Evolutionary conservation across 768 basidiomycete species (phyloP).

Genomic region (Myochromella boudieri): DNA sequence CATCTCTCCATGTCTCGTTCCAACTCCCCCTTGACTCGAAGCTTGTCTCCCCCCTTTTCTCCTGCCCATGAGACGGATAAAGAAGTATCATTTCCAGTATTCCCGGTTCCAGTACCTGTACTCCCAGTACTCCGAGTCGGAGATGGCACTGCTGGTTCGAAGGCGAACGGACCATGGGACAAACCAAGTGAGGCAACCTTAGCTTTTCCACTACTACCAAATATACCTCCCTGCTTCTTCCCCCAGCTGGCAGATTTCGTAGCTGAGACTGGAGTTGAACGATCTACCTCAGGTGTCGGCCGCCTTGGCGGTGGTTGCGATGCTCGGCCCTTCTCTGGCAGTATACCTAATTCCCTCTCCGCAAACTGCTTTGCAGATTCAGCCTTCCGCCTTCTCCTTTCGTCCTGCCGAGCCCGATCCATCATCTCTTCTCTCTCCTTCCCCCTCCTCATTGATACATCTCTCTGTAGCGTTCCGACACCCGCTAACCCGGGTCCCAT

Average conservation of each 20-base stretch:
- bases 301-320: slow-evolving; percentile 1
- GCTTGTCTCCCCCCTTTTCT: slow-evolving; percentile 14
- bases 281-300: slow-evolving; percentile 11
- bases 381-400: slow-evolving; percentile 16
- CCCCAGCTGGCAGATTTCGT: slow-evolving; percentile 57
- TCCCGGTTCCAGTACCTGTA: slow-evolving; percentile 23
- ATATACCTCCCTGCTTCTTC: slow-evolving; percentile 45
- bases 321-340: slow-evolving; percentile 24
- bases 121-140: slow-evolving; percentile 38
- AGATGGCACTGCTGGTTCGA: slow-evolving; percentile 66
- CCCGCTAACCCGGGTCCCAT: slow-evolving; percentile 44
- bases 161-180: slow-evolving; percentile 63
- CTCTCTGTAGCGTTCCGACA: slow-evolving; percentile 44
- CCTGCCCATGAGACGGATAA: slow-evolving; percentile 21
- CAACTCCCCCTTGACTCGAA: slow-evolving; percentile 11
- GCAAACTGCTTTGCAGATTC: slow-evolving; percentile 16
- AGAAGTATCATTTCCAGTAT: slow-evolving; percentile 16
- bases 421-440: slow-evolving; percentile 37
- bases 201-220: slow-evolving; percentile 28
- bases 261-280: slow-evolving; percentile 40
- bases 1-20: slow-evolving; percentile 30
- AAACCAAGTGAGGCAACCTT: slow-evolving; percentile 34
- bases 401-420: slow-evolving; percentile 17
- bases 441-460: slow-evolving; percentile 36
- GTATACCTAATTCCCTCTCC: slow-evolving; percentile 28